Evolutionary conservation across 257 asterid genomes (phyloP).

Genomic region (Petunia secreta): DNA sequence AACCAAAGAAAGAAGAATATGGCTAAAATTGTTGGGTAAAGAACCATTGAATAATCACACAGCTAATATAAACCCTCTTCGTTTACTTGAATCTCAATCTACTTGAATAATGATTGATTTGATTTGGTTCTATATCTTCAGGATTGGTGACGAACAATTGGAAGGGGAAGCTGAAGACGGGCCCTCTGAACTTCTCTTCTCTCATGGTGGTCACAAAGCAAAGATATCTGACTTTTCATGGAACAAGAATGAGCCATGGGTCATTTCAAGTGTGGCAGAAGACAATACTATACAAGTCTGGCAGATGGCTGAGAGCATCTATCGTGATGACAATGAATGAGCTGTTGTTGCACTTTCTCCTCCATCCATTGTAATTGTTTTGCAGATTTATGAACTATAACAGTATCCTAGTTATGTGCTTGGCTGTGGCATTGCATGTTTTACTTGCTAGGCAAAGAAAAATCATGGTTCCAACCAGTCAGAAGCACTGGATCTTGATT

Average conservation of each 20-base stretch:
- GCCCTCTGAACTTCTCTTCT: conserved; percentile 91
- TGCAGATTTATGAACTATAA: neutral
- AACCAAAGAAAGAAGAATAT: neutral
- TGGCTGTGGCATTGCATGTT: neutral
- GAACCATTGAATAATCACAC: neutral
- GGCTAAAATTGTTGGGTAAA: neutral
- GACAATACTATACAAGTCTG: conserved; percentile 90
- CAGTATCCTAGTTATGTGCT: neutral
- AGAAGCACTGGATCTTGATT: too few relatives aligned
- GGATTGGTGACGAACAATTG: conserved; percentile 95
- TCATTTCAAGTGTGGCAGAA: conserved; percentile 91
- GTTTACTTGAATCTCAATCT: neutral
- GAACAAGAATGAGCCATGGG: conserved; percentile 90
- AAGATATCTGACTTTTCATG: conserved; percentile 93
- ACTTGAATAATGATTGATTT: neutral
- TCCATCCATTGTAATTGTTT: neutral
- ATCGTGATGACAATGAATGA: conserved; percentile 64
- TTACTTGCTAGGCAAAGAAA: neutral
- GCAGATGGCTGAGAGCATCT: conserved; percentile 93
- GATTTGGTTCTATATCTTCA: conserved; percentile 29
- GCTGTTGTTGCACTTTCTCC: neutral
- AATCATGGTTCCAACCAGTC: too few relatives aligned
- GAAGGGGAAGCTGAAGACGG: conserved; percentile 99
- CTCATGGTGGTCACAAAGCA: conserved; percentile 97
- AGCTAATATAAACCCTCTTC: neutral